Base-by-base conservation (phyloP, 176 grass and related monocot species). In the Thinopyrum elongatum region DNA sequence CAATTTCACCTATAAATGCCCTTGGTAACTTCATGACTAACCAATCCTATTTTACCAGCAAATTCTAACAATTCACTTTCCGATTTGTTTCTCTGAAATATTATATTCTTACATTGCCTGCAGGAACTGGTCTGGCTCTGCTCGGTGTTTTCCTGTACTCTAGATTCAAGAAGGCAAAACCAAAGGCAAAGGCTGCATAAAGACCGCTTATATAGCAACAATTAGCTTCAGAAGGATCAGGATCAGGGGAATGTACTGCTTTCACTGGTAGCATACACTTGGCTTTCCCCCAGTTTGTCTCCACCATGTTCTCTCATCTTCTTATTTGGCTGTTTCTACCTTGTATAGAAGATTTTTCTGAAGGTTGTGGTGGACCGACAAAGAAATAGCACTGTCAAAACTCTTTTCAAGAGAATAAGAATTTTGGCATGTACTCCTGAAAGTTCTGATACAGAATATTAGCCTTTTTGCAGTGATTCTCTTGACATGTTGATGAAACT, bases 1-100 rank as follows among this genome's bases (percentile, higher is more conserved):
- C 88, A 53, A 87, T 97, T 82, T 94, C 90, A 64, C 77, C 89
- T 90, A 86, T 94, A 61, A 97, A 97, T 65, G 90, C 88, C 28
- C 62, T 97, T 47, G 94, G 94, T 93, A 89, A 87, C 33, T 78
- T 36, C 46, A 65, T 26, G 55, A 28, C 70, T 7, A 55, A 42
- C 21, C 23, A 26, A 46, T 42, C 0, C 13, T 65, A 64, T 71
- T 72, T 55, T 80, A 59, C 13, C n/a, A 44, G 30, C 21, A 12
- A 57, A 2, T 80, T 17, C 36, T 83, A 68, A 58, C 38, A 67
- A 27, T 60, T 61, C 30, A 7, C 12, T n/a, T 26, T 70, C 14
- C 16, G 65, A 44, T 57, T 49, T 55, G 65, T 76, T 7, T 74
- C 8, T 81, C 70, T 70, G 53, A 89, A 83, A 68, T 49, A 10